phyloP scores from a whole-genome alignment of 129 eudicot species.

The Helianthus tuberosus region DNA sequence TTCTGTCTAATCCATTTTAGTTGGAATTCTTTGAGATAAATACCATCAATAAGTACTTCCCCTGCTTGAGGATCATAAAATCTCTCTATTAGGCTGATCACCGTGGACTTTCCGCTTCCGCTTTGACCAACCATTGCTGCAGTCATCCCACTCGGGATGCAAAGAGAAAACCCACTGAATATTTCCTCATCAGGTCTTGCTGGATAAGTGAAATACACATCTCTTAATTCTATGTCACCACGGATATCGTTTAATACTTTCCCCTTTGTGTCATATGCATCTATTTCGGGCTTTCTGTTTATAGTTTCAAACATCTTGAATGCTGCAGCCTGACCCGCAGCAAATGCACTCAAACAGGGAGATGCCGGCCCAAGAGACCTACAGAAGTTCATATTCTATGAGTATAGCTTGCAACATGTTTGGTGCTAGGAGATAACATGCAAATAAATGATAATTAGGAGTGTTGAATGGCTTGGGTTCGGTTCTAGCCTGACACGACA shows the following conservation, averaged over 20 bases:
- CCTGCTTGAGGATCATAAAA: constrained; percentile 66
- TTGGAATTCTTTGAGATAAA: constrained; percentile 64
- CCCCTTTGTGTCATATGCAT: constrained; percentile 60
- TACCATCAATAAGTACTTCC: constrained; percentile 53
- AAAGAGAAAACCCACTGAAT: constrained; percentile 63
- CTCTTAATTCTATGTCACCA: constrained; percentile 63
- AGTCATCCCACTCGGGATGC: constrained; percentile 62
- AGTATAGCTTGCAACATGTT: neutral
- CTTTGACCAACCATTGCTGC: constrained; percentile 87
- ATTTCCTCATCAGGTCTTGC: constrained; percentile 68
- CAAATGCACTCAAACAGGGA: constrained; percentile 75
- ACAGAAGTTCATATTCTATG: constrained; percentile 25
- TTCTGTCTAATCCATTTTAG: constrained; percentile 80
- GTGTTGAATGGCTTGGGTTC: too few relatives aligned
- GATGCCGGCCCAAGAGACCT: constrained; percentile 78
- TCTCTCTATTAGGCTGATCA: constrained; percentile 72
- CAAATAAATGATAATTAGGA: neutral
- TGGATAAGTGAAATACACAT: constrained; percentile 65
- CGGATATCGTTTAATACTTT: constrained; percentile 53
- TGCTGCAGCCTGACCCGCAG: constrained; percentile 76
- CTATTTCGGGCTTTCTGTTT: constrained; percentile 68
- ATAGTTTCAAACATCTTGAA: constrained; percentile 83
- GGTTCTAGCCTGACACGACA: too few relatives aligned
- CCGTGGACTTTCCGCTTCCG: constrained; percentile 83
- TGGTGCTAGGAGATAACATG: neutral